Percentiles rank a stretch among this genome's conserved stretches.
Evolutionary conservation across 2,329 filamentous ascomycete genomes (phyloP).

Genomic region (Exophiala phaeomuriformis): DNA sequence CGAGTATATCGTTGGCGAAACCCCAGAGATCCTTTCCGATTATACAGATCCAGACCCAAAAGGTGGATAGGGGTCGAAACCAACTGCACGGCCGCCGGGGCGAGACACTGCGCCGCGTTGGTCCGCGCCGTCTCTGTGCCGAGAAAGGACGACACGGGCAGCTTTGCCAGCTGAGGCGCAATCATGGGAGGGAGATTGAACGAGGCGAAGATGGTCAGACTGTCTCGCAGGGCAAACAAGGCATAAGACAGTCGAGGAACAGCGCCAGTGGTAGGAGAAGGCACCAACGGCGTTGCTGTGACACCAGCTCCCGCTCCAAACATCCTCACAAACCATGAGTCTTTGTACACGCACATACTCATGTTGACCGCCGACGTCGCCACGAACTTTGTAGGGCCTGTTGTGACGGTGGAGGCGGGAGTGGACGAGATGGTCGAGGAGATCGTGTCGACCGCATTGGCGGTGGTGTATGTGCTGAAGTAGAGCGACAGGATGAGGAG

Average conservation of each 20-base stretch:
- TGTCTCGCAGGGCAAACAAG: constrained; percentile 71
- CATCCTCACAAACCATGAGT: constrained; percentile 71
- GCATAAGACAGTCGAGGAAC: constrained; percentile 59
- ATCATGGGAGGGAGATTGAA: constrained; percentile 83
- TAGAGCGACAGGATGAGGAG: constrained; percentile 57
- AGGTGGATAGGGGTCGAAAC: constrained; percentile 75
- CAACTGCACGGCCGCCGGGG: constrained; percentile 69
- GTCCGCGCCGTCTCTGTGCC: constrained; percentile 26
- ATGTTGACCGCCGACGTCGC: constrained; percentile 78
- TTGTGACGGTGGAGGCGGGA: constrained; percentile 57
- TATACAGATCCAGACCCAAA: constrained; percentile 77
- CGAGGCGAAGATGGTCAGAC: constrained; percentile 77
- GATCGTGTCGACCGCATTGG: constrained; percentile 77
- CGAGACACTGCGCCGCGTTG: constrained; percentile 63
- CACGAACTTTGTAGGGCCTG: constrained; percentile 72
- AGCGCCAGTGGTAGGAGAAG: too few species aligned
- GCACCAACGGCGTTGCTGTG: too few species aligned
- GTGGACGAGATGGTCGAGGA: constrained; percentile 56
- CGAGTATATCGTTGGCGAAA: constrained; percentile 53
- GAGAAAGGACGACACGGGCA: constrained; percentile 42
- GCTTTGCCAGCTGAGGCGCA: constrained; percentile 61
- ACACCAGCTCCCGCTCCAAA: constrained; percentile 42
- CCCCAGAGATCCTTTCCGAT: constrained; percentile 47
- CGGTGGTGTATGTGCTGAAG: constrained; percentile 80
- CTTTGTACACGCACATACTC: constrained; percentile 72